Percentiles rank a stretch among this genome's conserved stretches.
Evolutionary conservation across 768 basidiomycete genomes (phyloP).

Genomic region (Chiua virens): DNA sequence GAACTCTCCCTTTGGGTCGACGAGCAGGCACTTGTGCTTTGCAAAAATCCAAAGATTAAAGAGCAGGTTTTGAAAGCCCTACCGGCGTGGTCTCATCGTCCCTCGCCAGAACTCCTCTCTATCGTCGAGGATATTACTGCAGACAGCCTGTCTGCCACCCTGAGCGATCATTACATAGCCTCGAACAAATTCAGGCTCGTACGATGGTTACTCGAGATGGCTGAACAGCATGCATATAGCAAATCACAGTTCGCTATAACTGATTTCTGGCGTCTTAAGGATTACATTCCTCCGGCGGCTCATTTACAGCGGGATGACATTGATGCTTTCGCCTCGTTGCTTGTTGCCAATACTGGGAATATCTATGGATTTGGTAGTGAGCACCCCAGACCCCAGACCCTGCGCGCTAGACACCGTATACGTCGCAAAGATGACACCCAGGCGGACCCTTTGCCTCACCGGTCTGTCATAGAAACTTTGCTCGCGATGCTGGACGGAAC

Average conservation of each 20-base stretch:
- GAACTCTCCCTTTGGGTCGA: slow-evolving; percentile 68
- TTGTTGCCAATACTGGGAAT: slow-evolving; percentile 57
- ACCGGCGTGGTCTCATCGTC: slow-evolving; percentile 74
- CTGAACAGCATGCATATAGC: slow-evolving; percentile 38
- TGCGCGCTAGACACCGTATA: slow-evolving; percentile 38
- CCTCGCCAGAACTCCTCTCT: slow-evolving; percentile 45
- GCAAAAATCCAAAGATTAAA: slow-evolving; percentile 37
- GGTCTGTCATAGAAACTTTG: slow-evolving; percentile 52
- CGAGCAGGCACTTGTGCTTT: slow-evolving; percentile 44
- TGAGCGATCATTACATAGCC: slow-evolving; percentile 58
- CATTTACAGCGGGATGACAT: slow-evolving; percentile 67
- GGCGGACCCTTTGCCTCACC: slow-evolving; percentile 37
- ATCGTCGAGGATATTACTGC: slow-evolving; percentile 47
- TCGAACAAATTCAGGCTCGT: slow-evolving; percentile 80
- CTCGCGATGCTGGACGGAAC: slow-evolving; percentile 59
- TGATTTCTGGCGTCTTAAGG: slow-evolving; percentile 86
- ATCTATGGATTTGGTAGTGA: slow-evolving; percentile 63
- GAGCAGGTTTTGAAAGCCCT: slow-evolving; percentile 54
- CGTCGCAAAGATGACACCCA: slow-evolving; percentile 14
- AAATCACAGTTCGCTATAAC: slow-evolving; percentile 49
- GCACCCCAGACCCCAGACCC: slow-evolving; percentile 41
- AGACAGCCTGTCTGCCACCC: slow-evolving; percentile 49
- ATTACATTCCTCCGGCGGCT: slow-evolving; percentile 58
- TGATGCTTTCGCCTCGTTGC: slow-evolving; percentile 67
- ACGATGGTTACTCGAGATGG: slow-evolving; percentile 56